Base-by-base conservation (phyloP, 805 yeast genomes). In the Lipomyces yamanashiensis region DNA sequence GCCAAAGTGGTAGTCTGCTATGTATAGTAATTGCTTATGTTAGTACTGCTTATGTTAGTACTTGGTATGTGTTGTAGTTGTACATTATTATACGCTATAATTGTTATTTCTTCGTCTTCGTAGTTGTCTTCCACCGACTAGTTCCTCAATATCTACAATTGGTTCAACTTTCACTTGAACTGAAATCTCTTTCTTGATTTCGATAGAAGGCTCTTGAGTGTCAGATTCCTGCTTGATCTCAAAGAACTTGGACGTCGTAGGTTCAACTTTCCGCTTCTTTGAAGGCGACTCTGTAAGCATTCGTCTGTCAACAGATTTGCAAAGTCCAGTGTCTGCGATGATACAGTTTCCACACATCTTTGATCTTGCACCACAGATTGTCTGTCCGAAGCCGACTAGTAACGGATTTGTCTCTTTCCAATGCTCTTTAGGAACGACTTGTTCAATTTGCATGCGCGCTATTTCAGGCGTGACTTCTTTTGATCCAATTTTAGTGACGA, bases 381-480 rank as follows among this genome's bases (percentile, higher is more conserved):
- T 86, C 74, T 92, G 98, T 12, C 98, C 98, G 79, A 92, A 92
- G 3, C 98, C 98, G 8, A 92, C 98, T 7, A 93, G 75, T 9
- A 88, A 74, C 0, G 96, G 96, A 73, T 92, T 92, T 47, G 93
- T 85, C 61, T 90, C 96, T 10, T 81, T 79, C 98, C 98, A 92
- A 52, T 84, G 80, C 40, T 85, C 85, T 52, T 72, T 75, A 0
- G 96, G 92, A 10, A 92, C 76, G 95, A 96, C 89, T 28, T 78
- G 74, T 72, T 92, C 89, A 47, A 92, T 76, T 49, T 81, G 86
- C 36, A 78, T 71, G 23, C 98, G 76, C 0, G 96, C 89, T 37
- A 81, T 80, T 67, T 92, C 97, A 0, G 98, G 97, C 13, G 85
- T 87, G 49, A 82, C 78, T 41, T 81, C 77, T 13, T 51, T 44